A percentile compares a stretch with the other conserved stretches of the same genome.
Conservation (phyloP, 106 monocot genomes). For the Dendrobium officinale region DNA sequence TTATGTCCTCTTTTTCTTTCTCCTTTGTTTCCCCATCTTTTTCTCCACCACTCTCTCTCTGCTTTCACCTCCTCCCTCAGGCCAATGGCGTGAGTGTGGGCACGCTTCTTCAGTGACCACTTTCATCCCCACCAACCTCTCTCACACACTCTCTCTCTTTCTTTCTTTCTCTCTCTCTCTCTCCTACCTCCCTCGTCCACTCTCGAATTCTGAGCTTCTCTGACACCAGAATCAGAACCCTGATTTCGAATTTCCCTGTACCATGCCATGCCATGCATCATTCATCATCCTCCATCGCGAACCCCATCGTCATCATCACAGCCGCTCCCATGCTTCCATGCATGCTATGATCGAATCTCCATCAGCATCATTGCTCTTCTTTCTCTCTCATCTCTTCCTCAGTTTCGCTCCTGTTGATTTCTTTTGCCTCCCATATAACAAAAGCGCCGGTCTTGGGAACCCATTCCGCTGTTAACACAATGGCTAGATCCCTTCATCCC, state of each 20-base stretch:
- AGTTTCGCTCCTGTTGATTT: background rate
- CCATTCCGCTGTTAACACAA: conserved; percentile 6
- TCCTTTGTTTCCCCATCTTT: background rate
- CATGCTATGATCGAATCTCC: background rate
- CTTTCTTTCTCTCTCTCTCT: conserved; percentile 6
- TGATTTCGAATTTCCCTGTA: conserved; percentile 18
- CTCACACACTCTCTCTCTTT: conserved; percentile 12
- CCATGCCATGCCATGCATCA: conserved; percentile 6
- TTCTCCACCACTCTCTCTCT: background rate
- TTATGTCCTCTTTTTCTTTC: background rate
- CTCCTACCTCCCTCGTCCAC: background rate
- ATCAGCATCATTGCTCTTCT: conserved; percentile 14
- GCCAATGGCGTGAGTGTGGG: conserved; percentile 9
- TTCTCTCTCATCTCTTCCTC: background rate
- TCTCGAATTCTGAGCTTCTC: conserved; percentile 8
- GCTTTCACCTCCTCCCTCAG: background rate
- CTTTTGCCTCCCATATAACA: conserved; percentile 10
- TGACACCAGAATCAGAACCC: conserved; percentile 33
- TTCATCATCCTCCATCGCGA: background rate
- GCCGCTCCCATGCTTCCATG: conserved; percentile 11
- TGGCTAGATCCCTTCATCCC: conserved; percentile 16
- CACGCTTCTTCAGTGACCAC: conserved; percentile 12
- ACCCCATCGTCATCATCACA: conserved; percentile 8
- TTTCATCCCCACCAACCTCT: background rate
- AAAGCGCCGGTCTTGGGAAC: background rate